A percentile compares a stretch with the other conserved stretches of the same genome.
Conservation (phyloP, 2,329 filamentous ascomycete genomes). For the Xylaria sp. region DNA sequence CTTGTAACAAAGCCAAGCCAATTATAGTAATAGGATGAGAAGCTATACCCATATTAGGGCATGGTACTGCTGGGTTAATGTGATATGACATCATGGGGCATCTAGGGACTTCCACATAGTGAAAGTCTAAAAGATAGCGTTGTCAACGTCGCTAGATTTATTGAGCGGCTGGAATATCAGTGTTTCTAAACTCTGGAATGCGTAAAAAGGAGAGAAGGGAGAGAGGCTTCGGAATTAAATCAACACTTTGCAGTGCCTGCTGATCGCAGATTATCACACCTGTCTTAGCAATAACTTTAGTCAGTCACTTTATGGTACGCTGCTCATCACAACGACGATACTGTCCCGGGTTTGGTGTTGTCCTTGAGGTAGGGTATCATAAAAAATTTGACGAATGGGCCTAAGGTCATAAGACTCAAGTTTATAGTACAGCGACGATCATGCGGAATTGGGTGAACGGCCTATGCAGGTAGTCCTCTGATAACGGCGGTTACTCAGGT, state of each 20-base stretch:
- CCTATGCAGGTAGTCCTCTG: neutral
- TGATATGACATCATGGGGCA: constrained; percentile 27
- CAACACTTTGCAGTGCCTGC: constrained; percentile 3
- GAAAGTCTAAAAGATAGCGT: neutral
- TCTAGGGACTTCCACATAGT: neutral
- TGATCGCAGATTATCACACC: constrained; percentile 10
- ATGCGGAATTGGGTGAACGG: constrained; percentile 6
- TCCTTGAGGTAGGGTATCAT: neutral
- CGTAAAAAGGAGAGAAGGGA: neutral
- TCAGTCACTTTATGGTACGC: neutral
- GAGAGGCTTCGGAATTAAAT: neutral
- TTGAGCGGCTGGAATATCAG: neutral
- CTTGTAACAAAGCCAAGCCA: neutral
- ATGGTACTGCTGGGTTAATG: constrained; percentile 7
- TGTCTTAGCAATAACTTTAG: neutral
- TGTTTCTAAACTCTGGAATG: neutral
- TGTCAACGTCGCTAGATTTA: neutral
- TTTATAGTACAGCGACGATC: neutral
- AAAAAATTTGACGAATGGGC: neutral
- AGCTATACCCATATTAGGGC: neutral
- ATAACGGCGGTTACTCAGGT: neutral
- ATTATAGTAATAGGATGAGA: neutral
- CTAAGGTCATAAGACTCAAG: neutral
- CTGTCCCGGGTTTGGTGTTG: neutral
- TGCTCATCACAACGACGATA: neutral